A percentile compares a stretch with the other conserved stretches of the same genome.
Conservation (phyloP, 2,329 filamentous ascomycete genomes). For the Daldinia sp. region DNA sequence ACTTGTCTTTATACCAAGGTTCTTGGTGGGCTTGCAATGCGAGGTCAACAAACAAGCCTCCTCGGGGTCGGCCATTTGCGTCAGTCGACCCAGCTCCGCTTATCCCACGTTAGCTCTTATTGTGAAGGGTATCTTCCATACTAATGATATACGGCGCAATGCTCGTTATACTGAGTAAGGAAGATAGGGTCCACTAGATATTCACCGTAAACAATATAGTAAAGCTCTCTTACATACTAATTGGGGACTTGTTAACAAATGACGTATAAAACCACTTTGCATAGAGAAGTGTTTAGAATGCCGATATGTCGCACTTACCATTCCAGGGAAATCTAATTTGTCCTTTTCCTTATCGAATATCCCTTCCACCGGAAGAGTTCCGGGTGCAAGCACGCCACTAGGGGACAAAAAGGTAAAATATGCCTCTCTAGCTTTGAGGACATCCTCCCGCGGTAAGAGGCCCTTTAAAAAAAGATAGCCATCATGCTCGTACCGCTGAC, state of each 20-base stretch:
- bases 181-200: background rate
- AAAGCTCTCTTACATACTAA: background rate
- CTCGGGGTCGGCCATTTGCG: slow-evolving; percentile 49
- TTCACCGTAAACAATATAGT: background rate
- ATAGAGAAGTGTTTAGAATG: background rate
- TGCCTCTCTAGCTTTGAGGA: slow-evolving; percentile 55
- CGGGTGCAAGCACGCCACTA: slow-evolving; percentile 55
- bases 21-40: slow-evolving; percentile 66
- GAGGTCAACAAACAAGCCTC: slow-evolving; percentile 55
- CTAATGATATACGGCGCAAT: background rate
- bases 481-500: slow-evolving; percentile 53
- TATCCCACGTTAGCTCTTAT: slow-evolving; percentile 15
- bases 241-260: background rate
- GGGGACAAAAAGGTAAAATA: slow-evolving; percentile 56
- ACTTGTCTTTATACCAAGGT: slow-evolving; percentile 65
- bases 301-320: slow-evolving; percentile 41
- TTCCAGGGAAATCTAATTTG: slow-evolving; percentile 52
- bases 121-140: background rate
- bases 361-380: slow-evolving; percentile 55
- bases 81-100: slow-evolving; percentile 48
- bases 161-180: background rate
- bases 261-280: background rate
- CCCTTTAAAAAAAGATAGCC: slow-evolving; percentile 59
- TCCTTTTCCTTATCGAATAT: slow-evolving; percentile 56
- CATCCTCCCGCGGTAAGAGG: slow-evolving; percentile 57